A percentile compares a stretch with the other conserved stretches of the same genome.
Evolutionary conservation across 2,329 filamentous ascomycete species (phyloP).

Genomic region (Boeremia lycopersici): DNA sequence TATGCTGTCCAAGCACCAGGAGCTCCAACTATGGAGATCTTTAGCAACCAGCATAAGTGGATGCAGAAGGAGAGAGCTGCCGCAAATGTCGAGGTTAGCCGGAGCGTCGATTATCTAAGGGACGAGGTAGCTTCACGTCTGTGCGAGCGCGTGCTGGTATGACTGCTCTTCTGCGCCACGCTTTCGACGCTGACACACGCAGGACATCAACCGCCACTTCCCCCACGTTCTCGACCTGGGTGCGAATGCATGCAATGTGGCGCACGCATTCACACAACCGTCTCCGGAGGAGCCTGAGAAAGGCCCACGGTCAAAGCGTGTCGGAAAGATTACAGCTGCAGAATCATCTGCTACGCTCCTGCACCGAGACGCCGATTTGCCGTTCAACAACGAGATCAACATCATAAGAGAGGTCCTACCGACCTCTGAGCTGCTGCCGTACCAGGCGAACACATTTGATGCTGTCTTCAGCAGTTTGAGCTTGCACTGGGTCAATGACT

Average conservation of each 20-base stretch:
- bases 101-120: conserved; percentile 88
- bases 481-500: conserved; percentile 97
- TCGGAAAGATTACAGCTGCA: conserved; percentile 76
- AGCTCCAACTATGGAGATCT: conserved; percentile 82
- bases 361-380: conserved; percentile 75
- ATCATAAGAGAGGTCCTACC: conserved; percentile 77
- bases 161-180: conserved; percentile 1
- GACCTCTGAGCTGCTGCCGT: conserved; percentile 77
- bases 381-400: conserved; percentile 75
- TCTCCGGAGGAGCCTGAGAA: conserved; percentile 67
- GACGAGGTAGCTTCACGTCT: conserved; percentile 87
- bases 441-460: conserved; percentile 78
- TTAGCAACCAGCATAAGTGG: conserved; percentile 87
- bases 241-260: conserved; percentile 94
- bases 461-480: conserved; percentile 87
- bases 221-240: conserved; percentile 87
- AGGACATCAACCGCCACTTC: conserved; percentile 93
- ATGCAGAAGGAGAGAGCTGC: conserved; percentile 90
- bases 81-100: conserved; percentile 69
- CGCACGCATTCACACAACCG: conserved; percentile 71
- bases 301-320: conserved; percentile 71
- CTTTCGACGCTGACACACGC: conserved; percentile 13
- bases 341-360: conserved; percentile 81
- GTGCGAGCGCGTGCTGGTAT: conserved; percentile 81
- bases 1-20: conserved; percentile 83